Percentiles rank a stretch among this genome's conserved stretches.
Evolutionary conservation across 768 basidiomycete genomes (phyloP).

Genomic region (Steccherinum ochraceum): DNA sequence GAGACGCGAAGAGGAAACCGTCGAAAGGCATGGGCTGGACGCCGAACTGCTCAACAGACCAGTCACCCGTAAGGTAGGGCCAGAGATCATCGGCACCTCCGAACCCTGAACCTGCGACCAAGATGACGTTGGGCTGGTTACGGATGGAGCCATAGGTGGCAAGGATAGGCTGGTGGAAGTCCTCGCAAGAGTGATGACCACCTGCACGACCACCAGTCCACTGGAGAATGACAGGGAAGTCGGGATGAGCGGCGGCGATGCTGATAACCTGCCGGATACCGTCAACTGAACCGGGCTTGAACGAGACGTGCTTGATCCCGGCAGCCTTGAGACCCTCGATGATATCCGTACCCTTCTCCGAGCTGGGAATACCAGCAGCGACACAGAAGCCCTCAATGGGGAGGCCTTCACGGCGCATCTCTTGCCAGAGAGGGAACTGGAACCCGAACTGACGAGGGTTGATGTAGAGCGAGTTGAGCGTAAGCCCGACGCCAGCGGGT

Average conservation of each 20-base stretch:
- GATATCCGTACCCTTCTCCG: slow-evolving; percentile 96
- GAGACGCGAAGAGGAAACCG: slow-evolving; percentile 91
- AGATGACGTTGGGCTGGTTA: slow-evolving; percentile 78
- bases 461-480: slow-evolving; percentile 95
- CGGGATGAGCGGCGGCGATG: slow-evolving; percentile 89
- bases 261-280: slow-evolving; percentile 96
- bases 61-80: slow-evolving; percentile 96
- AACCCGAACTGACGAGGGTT: slow-evolving; percentile 96
- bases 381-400: slow-evolving; percentile 99
- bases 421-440: slow-evolving; percentile 97
- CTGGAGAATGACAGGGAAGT: slow-evolving; percentile 96
- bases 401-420: slow-evolving; percentile 91
- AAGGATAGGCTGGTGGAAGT: slow-evolving; percentile 95
- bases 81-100: slow-evolving; percentile 92
- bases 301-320: slow-evolving; percentile 93
- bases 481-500: slow-evolving; percentile 85
- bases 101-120: slow-evolving; percentile 94
- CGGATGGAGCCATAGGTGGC: slow-evolving; percentile 88
- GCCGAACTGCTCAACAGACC: slow-evolving; percentile 77
- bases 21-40: slow-evolving; percentile 98
- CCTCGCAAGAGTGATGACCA: slow-evolving; percentile 97
- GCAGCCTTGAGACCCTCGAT: slow-evolving; percentile 74
- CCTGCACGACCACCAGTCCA: slow-evolving; percentile 99
- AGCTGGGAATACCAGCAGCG: slow-evolving; percentile 93
- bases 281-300: slow-evolving; percentile 98